Base-by-base conservation (phyloP, 2,329 filamentous ascomycete genomes). In the Calonectria naviculata region DNA sequence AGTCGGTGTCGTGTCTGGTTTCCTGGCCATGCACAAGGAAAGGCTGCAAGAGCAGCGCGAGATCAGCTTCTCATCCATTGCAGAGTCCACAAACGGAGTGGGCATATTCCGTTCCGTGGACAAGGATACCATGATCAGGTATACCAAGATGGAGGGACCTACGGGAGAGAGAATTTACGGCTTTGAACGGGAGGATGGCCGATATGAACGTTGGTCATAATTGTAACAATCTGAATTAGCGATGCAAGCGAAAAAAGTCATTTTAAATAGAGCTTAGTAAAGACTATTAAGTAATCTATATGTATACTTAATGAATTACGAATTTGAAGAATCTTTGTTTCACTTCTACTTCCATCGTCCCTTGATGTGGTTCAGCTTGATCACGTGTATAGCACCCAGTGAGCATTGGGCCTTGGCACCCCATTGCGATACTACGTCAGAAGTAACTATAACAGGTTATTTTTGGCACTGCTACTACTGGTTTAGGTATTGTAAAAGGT, bases 1-100 rank as follows among this genome's bases (percentile, higher is more conserved):
- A 0, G 31, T 73, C 0, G 75, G 65, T 3, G 75, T 76, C 3
- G 34, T 15, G 2, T 75, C 58, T 4, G 74, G 73, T 1, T 64
- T 76, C 10, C 15, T 68, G 13, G 73, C 72, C 3, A 76, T 76
- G 75, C 19, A 24, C 8, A 61, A 60, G 3, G 75, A 76, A 10
- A 73, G 74, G 0, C 52, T 76, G 6, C n/a, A 64, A 0, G 66
- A 74, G 28, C 66, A 76, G 34, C 74, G 75, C 17, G 65, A 76
- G 38, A 75, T 75, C 26, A 71, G 46, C 0, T 76, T 76, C 19
- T 76, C 75, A 0, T 68, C 71, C 0, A 75, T 75, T 56, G 67
- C 67, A 5, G 67, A 56, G 42, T 28, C 67, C 8, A 69, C 67
- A 0, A 77, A 71, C 12, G 68, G 70, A 17, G 73, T 77, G 9